Evolutionary conservation across 352 stramenopile species (phyloP), one percentile per base, ranked within the genome.

Genomic region (Sclerospora graminicola): DNA sequence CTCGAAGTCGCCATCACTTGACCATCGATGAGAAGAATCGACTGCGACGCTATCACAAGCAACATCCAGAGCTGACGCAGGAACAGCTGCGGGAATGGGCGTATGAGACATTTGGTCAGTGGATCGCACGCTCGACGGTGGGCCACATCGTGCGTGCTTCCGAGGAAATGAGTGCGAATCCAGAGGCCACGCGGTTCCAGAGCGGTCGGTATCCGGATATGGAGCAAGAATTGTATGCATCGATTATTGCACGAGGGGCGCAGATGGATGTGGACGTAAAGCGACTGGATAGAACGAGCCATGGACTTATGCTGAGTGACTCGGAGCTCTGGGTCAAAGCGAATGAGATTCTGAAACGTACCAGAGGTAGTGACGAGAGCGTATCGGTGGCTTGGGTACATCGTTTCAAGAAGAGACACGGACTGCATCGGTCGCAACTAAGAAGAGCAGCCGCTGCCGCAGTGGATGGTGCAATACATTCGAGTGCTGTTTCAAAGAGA

Each of bases 341-440:
- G n/a, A 67, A 67, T 33, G 58, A 67, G 48, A 57, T 67, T 39
- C 54, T 63, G 8, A 54, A 55, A 19, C 39, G 35, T 18, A 60
- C 48, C 21, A 28, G 39, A 4, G 53, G 53, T 34, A 56, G 50
- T n/a, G 35, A 42, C 24, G 40, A 56, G 28, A 51, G 48, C 19
- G 57, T 67, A 24, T 63, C 53, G 4, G 40, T 47, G 16, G 54
- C 52, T 1, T 67, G 58, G 58, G 58, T 67, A 16, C 50, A 63
- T 38, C 58, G 58, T 26, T 67, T 67, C 28, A 67, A 67, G 38
- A 53, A 52, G 41, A 41, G 58, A 11, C 58, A 67, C 20, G 58
- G 57, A 19, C 53, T 67, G 32, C 53, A 63, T 39, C 51, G 43
- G 3, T 59, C 39, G 15, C 54, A 58, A 36, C 14, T 51, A 8